Conservation (phyloP, 177 flowering plant species). For the Vitis hybrid region DNA sequence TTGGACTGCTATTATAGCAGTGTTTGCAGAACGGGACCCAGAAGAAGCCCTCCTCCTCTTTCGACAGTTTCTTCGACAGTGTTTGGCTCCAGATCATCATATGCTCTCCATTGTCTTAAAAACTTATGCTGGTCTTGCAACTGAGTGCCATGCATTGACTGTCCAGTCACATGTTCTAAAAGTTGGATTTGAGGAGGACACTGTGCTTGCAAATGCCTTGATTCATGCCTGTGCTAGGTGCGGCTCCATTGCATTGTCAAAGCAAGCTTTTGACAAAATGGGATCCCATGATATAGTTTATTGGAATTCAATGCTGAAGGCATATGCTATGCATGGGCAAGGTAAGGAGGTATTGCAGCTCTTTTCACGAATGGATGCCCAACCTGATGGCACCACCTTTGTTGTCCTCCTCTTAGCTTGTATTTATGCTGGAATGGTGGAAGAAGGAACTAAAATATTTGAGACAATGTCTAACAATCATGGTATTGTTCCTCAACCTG, state of each 20-base stretch:
- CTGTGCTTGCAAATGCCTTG: conserved; percentile 56
- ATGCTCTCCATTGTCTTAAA: conserved; percentile 63
- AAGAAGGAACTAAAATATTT: conserved; percentile 58
- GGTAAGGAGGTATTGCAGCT: conserved; percentile 51
- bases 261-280: conserved; percentile 51
- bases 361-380: conserved; percentile 46
- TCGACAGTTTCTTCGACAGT: conserved; percentile 38
- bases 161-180: conserved; percentile 50
- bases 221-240: conserved; percentile 80
- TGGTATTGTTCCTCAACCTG: conserved; percentile 54
- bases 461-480: conserved; percentile 40
- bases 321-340: conserved; percentile 70
- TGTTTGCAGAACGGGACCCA: conserved; percentile 55
- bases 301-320: conserved; percentile 83
- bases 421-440: conserved; percentile 72
- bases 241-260: conserved; percentile 52
- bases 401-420: conserved; percentile 76
- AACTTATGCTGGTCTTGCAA: conserved; percentile 70
- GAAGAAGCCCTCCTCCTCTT: conserved; percentile 52
- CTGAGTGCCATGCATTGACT: conserved; percentile 46
- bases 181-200: conserved; percentile 48
- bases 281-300: conserved; percentile 46
- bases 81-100: conserved; percentile 48
- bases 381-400: conserved; percentile 69
- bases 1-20: conserved; percentile 73